Base-by-base conservation (phyloP, 345 rosid genomes). In the Populus ilicifolia region DNA sequence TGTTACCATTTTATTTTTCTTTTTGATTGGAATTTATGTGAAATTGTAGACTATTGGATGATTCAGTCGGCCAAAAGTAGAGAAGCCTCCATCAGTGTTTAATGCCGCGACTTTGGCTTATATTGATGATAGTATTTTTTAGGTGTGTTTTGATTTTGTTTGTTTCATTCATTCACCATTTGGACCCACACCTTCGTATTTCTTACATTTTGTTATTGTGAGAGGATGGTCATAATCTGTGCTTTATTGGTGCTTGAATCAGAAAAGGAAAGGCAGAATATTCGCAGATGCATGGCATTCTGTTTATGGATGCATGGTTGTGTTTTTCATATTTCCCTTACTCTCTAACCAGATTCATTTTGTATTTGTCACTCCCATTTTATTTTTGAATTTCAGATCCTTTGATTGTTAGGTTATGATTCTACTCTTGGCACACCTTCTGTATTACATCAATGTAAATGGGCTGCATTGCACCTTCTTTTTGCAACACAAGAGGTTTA, bases 51-150 rank as follows among this genome's bases (percentile, higher is more conserved):
- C 67, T 82, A 56, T 59, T 62, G 67, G 87, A 83, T 65, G 88
- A 88, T 6, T 77, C 85, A 2, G 74, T 43, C 87, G 91, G 18
- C 94, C 94, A 1, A 87, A 86, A 81, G 90, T 90, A 21, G 89
- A 84, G 84, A 90, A 90, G 88, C 91, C 94, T 77, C 88, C 90
- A 36, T 86, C 90, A 0, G 83, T 82, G 8, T 89, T 69, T 75
- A 89, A 89, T 83, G 86, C 87, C 2, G 80, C 87, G 4, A 70
- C 75, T 20, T 67, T 86, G 33, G 89, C 90, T 16, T 86, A 84
- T 56, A 75, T 88, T 11, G 97, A 96, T 67, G 97, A 94, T 82
- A 85, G 96, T 54, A 86, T 93, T 71, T 93, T 88, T 25, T 96
- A 95, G 96, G 99, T 93, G 36, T 18, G 80, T 73, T 27, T 3